These are phyloP conservation scores for Colletotrichum camelliae DNA, from an alignment of 2,329 filamentous ascomycete species.

Conservation along the genomic window DNA sequence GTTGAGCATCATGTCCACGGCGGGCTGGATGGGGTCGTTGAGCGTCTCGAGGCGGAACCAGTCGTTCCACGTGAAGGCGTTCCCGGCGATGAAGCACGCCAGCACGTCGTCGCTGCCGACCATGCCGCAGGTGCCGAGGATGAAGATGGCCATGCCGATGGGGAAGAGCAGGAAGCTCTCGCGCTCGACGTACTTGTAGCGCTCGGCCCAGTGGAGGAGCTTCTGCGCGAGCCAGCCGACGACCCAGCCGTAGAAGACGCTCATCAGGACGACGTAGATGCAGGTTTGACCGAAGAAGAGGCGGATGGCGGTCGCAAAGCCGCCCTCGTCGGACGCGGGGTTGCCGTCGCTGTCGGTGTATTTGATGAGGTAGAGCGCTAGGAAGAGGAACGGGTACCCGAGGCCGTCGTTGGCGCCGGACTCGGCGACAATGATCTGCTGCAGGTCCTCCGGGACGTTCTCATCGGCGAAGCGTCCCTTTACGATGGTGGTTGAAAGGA, in stretches of 20 bases:
- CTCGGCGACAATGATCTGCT: conserved; percentile 82
- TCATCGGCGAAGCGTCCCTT: conserved; percentile 94
- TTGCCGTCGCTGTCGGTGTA: conserved; percentile 66
- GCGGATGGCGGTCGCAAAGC: conserved; percentile 70
- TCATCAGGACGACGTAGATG: conserved; percentile 82
- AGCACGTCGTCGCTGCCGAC: conserved; percentile 89
- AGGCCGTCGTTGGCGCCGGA: conserved; percentile 89
- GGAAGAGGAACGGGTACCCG: conserved; percentile 87
- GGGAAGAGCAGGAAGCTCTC: conserved; percentile 90
- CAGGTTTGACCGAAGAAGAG: conserved; percentile 87
- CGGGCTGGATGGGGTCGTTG: conserved; percentile 89
- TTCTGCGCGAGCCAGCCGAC: conserved; percentile 86
- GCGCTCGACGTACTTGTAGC: conserved; percentile 80
- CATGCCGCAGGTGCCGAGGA: conserved; percentile 85
- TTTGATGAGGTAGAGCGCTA: conserved; percentile 84
- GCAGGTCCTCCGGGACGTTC: conserved; percentile 82
- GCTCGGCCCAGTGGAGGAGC: conserved; percentile 83
- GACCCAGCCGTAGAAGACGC: conserved; percentile 75
- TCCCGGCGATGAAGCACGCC: conserved; percentile 91
- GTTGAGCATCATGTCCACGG: conserved; percentile 93
- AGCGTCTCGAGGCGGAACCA: conserved; percentile 90
- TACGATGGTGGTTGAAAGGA: conserved; percentile 87
- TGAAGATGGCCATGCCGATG: conserved; percentile 84
- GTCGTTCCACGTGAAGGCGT: conserved; percentile 90
- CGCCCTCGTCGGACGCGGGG: conserved; percentile 54